Evolutionary conservation across 2,329 filamentous ascomycete genomes (phyloP), one percentile per base, ranked within the genome.

Genomic region (Aspergillus sp.): DNA sequence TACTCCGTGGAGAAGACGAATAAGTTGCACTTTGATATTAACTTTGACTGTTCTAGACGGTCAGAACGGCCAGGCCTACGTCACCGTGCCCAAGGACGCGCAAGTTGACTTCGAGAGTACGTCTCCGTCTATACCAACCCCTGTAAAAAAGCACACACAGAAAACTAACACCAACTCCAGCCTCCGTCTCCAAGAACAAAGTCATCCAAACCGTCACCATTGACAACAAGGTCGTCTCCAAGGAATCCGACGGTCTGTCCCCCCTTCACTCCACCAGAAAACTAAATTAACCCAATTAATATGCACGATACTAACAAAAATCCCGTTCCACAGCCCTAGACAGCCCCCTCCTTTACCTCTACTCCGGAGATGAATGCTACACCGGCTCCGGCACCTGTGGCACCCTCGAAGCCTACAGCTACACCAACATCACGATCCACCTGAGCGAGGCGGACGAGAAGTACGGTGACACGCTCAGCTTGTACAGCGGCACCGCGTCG

Each of bases 321-420:
- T 16, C 5, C n/a, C n/a, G 16, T 31, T 42, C 16, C 18, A 66
- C 62, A 57, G 32, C 32, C 6, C 64, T 66, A 3, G 62, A 66
- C 46, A 49, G 42, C 22, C 45, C 56, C 42, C 57, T 66, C 20
- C 57, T 58, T 14, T 66, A 66, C 49, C 63, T 66, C 22, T 65
- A 65, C 58, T 66, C 64, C 9, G 56, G 57, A 16, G 58, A 66
- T n/a, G 64, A 66, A 54, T 66, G 64, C 61, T 66, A 66, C 54
- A 66, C 64, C 29, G 63, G 64, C 26, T 64, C 64, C 18, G 64
- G 64, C 47, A 60, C 49, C 59, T 66, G 64, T 36, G 64, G 64
- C 29, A 55, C 57, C 12, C 55, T 65, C 12, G 53, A 47, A 11
- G 53, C 57, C 12, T 66, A 63, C 55, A 55, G 50, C 42, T 63